Evolutionary conservation across 2,329 filamentous ascomycete genomes (phyloP), one percentile per base, ranked within the genome.

Genomic region (Xylariaceae sp.): DNA sequence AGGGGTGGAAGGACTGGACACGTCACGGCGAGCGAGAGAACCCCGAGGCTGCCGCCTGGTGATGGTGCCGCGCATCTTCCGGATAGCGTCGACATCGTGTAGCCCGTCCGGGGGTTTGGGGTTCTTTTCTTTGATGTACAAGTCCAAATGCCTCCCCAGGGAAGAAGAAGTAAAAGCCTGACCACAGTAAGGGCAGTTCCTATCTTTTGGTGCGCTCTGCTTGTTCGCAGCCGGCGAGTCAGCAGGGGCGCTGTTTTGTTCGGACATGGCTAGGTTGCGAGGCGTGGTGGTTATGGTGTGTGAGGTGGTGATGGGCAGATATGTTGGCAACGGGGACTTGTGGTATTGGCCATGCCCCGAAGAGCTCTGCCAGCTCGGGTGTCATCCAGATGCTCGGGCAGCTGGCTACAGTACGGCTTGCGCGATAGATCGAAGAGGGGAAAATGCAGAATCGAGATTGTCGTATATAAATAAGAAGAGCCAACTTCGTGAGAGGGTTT

Each of bases 121-220:
- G 63, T 96, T 96, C 69, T 89, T 94, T 44, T 89, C 85, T 60
- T 89, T 90, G 57, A 96, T 90, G 64, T 94, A 96, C 30, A 95
- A 79, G 63, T 97, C 91, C 52, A 96, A 82, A 66, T 97, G 91
- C 34, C 91, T 85, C 37, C 91, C 91, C 39, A 97, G 79, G 2
- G 89, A 95, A 13, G 89, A 95, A 2, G 90, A 96, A 13, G 91
- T 96, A 61, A 96, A 97, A 6, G 85, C 76, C 64, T 95, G 89
- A 35, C 81, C 76, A 64, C 91, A 97, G 68, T 88, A 97, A 28
- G 84, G 87, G 63, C 91, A 96, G 50, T 74, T 83, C 60, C 87
- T 89, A 69, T 97, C 90, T 66, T 97, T 97, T 44, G 76, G 65
- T 13, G 85, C 75, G 47, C 68, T 68, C 18, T 66, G 57, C 32